These are phyloP conservation scores for Penicillium subrubescens DNA, from an alignment of 495 filamentous ascomycete genomes.

Conservation along the genomic window DNA sequence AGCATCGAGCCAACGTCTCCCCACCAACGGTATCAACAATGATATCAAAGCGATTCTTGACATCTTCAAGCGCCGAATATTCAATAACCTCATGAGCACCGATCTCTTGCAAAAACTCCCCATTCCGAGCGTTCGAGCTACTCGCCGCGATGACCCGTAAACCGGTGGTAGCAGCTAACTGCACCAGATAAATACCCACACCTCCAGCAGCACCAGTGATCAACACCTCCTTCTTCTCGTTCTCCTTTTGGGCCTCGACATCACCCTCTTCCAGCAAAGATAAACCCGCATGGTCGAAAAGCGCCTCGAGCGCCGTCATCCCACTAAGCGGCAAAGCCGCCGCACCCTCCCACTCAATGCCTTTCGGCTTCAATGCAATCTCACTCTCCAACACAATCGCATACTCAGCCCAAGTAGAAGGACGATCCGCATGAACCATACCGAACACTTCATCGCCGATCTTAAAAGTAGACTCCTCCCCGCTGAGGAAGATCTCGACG, in stretches of 20 bases:
- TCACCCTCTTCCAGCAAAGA: neutral
- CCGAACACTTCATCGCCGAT: constrained; percentile 40
- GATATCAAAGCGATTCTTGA: constrained; percentile 27
- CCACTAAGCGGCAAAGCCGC: constrained; percentile 39
- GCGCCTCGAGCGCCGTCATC: constrained; percentile 37
- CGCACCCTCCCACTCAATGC: constrained; percentile 23
- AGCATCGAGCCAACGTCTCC: constrained; percentile 27
- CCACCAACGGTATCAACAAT: constrained; percentile 41
- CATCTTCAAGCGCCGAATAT: constrained; percentile 21
- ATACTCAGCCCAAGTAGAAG: constrained; percentile 36
- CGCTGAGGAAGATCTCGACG: constrained; percentile 17
- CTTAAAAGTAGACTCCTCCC: constrained; percentile 13
- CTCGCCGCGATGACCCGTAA: constrained; percentile 30
- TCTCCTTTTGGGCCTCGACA: too few relatives aligned
- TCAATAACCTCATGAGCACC: constrained; percentile 36
- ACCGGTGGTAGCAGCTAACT: constrained; percentile 31
- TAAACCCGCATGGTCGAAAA: constrained; percentile 33
- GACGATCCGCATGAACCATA: constrained; percentile 29
- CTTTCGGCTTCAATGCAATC: constrained; percentile 30
- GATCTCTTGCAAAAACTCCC: constrained; percentile 28
- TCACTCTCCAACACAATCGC: constrained; percentile 25
- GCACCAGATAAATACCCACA: constrained; percentile 39
- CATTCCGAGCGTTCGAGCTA: constrained; percentile 33
- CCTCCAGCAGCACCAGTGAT: constrained; percentile 40
- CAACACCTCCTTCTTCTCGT: constrained; percentile 17